Conservation (phyloP, 2,329 filamentous ascomycete genomes). For the Hymenoscyphus repandus region DNA sequence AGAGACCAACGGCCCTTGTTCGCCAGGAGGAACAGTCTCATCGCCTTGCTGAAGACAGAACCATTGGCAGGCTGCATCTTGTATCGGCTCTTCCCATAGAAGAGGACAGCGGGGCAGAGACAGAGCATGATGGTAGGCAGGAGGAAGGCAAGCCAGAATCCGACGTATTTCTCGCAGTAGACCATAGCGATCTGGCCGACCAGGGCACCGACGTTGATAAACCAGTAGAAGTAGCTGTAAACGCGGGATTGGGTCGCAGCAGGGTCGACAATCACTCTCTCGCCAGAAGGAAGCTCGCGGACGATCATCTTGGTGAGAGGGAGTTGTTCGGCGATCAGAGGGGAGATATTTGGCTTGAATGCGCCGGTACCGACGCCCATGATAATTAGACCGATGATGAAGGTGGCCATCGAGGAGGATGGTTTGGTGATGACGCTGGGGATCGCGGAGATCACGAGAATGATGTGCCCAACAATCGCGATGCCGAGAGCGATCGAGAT, state of each 20-base stretch:
- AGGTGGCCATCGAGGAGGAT: conserved; percentile 51
- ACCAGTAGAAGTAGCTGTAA: conserved; percentile 66
- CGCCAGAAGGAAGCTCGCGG: conserved; percentile 43
- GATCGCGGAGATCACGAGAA: conserved; percentile 58
- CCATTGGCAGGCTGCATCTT: conserved; percentile 61
- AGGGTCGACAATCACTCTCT: conserved; percentile 57
- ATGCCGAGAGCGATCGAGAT: conserved; percentile 42
- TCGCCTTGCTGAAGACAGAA: conserved; percentile 64
- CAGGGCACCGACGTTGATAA: conserved; percentile 61
- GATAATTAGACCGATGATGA: conserved; percentile 57
- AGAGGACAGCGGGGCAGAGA: conserved; percentile 55
- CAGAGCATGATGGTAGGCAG: conserved; percentile 63
- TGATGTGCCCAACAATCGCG: conserved; percentile 57
- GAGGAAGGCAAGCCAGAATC: conserved; percentile 68
- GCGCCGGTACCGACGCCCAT: conserved; percentile 65
- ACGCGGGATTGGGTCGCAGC: conserved; percentile 53
- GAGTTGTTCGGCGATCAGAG: conserved; percentile 58
- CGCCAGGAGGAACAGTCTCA: conserved; percentile 54
- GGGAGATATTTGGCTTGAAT: conserved; percentile 68
- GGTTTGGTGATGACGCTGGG: conserved; percentile 51
- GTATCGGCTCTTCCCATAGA: conserved; percentile 55
- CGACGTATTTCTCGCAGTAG: conserved; percentile 70
- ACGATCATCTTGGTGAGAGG: conserved; percentile 46
- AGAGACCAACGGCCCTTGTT: conserved; percentile 59
- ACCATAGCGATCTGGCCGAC: conserved; percentile 61